phyloP scores from a whole-genome alignment of 305 asterid species.

The Fraxinus sp. region DNA sequence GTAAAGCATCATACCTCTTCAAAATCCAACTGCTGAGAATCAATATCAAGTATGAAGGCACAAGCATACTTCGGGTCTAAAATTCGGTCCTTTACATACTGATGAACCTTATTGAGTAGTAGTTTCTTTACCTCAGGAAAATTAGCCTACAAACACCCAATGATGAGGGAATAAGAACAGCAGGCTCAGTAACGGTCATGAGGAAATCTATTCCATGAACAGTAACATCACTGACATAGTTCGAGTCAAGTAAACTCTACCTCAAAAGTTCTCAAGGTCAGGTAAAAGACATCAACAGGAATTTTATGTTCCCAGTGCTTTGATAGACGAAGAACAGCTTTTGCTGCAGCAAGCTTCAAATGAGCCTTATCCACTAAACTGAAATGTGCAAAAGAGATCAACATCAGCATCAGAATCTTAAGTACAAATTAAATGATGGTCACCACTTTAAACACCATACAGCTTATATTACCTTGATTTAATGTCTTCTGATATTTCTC shows the following conservation, averaged over 20 bases:
- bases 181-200: conserved; percentile 10
- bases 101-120: conserved; percentile 77
- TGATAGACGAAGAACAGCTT: conserved; percentile 92
- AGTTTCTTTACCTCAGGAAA: conserved; percentile 78
- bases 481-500: conserved; percentile 67
- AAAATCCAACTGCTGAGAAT: conserved; percentile 52
- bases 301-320: conserved; percentile 93
- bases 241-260: conserved; percentile 41
- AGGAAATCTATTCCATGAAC: conserved; percentile 20
- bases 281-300: conserved; percentile 78
- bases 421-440: conserved; percentile 24
- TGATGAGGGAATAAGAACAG: conserved; percentile 29
- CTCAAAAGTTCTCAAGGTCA: conserved; percentile 78
- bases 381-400: conserved; percentile 36
- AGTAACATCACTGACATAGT: conserved; percentile 16
- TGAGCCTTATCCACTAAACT: conserved; percentile 89
- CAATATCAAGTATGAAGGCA: conserved; percentile 74
- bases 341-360: conserved; percentile 93
- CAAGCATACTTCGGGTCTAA: conserved; percentile 89
- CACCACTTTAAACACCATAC: conserved; percentile 15
- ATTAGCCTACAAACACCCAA: conserved; percentile 46
- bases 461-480: conserved; percentile 60
- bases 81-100: conserved; percentile 80
- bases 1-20: conserved; percentile 63
- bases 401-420: conserved; percentile 21